phyloP scores from a whole-genome alignment of 108 stramenopile species.

The Discostella stelligeroides region DNA sequence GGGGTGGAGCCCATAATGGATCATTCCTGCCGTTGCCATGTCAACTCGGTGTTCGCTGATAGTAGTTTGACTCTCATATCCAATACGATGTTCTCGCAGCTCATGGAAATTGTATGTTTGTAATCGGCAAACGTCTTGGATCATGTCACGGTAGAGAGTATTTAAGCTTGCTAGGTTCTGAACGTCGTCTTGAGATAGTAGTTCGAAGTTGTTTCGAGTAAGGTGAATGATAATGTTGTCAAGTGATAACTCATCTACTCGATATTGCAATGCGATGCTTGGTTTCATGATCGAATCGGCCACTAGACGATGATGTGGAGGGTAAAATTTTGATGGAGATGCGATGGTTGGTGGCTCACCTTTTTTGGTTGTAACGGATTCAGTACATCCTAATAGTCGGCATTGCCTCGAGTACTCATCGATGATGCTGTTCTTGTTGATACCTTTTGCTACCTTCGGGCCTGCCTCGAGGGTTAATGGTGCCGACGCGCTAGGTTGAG shows the following conservation, averaged over 20 bases:
- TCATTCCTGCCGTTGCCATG: not conserved
- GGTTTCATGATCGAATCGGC: not conserved
- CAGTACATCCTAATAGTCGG: no score
- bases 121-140: no score
- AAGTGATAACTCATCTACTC: not conserved
- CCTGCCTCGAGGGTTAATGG: no score
- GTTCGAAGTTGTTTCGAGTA: not conserved
- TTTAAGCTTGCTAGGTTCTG: slow-evolving; percentile 1
- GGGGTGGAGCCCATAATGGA: slow-evolving; percentile 15
- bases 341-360: no score
- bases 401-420: no score
- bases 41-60: not conserved
- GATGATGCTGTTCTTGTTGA: no score
- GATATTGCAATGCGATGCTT: not conserved
- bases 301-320: not conserved
- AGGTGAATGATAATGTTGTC: not conserved
- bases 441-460: no score
- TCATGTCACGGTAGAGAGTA: no score
- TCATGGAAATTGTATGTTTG: not conserved
- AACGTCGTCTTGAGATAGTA: not conserved
- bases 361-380: slow-evolving; percentile 6
- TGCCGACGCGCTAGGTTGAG: no score
- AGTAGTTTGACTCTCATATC: not conserved
- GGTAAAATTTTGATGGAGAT: not conserved
- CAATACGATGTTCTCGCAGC: not conserved